phyloP scores from a whole-genome alignment of 495 filamentous ascomycete genomes.

The Hyaloscypha finlandica region DNA sequence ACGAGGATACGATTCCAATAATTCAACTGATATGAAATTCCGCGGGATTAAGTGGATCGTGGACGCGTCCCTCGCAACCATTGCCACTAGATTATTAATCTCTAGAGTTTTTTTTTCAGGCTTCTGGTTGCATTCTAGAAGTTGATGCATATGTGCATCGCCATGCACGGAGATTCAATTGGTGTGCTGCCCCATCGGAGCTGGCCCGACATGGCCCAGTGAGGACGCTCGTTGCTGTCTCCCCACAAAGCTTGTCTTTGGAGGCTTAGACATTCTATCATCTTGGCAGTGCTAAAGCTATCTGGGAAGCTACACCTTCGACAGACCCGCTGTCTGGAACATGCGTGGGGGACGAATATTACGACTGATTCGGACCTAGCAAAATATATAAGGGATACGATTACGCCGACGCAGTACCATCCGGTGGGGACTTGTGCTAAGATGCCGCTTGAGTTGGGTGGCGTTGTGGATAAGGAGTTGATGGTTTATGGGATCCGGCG shows the following conservation, averaged over 20 bases:
- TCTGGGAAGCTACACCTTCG: background rate
- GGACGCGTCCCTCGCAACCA: no score
- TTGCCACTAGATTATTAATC: background rate
- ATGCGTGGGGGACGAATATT: no score
- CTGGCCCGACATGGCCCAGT: background rate
- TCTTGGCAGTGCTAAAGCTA: background rate
- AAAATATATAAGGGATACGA: no score
- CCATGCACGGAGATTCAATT: background rate
- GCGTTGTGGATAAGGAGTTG: constrained; percentile 53
- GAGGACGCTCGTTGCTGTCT: background rate
- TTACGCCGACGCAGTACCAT: no score
- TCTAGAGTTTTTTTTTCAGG: background rate
- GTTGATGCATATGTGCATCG: background rate
- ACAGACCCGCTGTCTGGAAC: no score
- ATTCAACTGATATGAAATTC: background rate
- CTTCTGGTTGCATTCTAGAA: background rate
- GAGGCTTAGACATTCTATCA: background rate
- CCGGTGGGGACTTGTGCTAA: no score
- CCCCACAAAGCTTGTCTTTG: background rate
- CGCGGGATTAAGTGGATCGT: background rate
- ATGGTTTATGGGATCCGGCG: constrained; percentile 50
- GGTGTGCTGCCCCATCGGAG: background rate
- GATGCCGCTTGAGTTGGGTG: constrained; percentile 15
- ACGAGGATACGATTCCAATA: background rate
- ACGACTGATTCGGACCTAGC: no score